Percentiles rank a stretch among this genome's conserved stretches.
Conservation (phyloP, 2,329 filamentous ascomycete species). For the Aureobasidium musti region DNA sequence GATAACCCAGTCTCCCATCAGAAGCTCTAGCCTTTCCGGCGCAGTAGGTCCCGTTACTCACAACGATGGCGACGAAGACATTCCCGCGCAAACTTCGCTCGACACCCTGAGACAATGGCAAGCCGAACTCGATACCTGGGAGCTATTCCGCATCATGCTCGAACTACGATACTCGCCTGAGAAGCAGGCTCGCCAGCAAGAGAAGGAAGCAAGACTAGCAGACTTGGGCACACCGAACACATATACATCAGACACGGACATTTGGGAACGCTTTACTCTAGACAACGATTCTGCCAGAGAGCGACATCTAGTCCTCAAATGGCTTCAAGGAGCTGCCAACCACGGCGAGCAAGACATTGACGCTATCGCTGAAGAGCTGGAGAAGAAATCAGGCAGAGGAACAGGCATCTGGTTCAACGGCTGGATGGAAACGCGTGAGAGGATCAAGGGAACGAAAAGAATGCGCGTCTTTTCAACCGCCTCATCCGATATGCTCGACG, state of each 20-base stretch:
- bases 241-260: conserved; percentile 62
- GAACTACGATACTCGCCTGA: conserved; percentile 61
- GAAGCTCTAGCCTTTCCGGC: neutral
- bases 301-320: conserved; percentile 76
- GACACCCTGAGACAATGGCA: conserved; percentile 66
- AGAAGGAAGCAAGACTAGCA: conserved; percentile 41
- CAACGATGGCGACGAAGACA: conserved; percentile 28
- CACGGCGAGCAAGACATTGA: conserved; percentile 69
- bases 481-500: conserved; percentile 57
- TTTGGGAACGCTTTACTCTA: conserved; percentile 74
- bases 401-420: conserved; percentile 78
- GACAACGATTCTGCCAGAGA: conserved; percentile 74
- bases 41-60: conserved; percentile 3
- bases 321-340: conserved; percentile 78
- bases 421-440: conserved; percentile 87
- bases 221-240: conserved; percentile 41
- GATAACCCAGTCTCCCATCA: conserved; percentile 4
- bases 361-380: conserved; percentile 70
- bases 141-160: conserved; percentile 74
- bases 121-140: conserved; percentile 87
- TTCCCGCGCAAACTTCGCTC: conserved; percentile 48
- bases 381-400: conserved; percentile 67
- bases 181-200: conserved; percentile 38
- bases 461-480: conserved; percentile 57
- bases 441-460: conserved; percentile 87